phyloP scores from a whole-genome alignment of 176 grass and related monocot species.

The Oryza meridionalis region DNA sequence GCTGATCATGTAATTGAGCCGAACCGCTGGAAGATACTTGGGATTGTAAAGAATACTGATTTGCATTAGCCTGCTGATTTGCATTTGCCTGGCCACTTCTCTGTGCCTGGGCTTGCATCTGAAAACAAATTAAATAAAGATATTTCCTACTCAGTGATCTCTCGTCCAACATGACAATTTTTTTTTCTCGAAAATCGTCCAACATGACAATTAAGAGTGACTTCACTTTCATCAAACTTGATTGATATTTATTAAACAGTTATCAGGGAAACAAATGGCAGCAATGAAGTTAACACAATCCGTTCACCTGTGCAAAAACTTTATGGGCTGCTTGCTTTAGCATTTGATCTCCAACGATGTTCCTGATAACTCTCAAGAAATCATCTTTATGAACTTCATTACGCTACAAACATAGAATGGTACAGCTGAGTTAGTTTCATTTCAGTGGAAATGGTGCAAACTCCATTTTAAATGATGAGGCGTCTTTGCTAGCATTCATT shows the following conservation, averaged over 20 bases:
- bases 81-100: constrained; percentile 62
- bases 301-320: constrained; percentile 83
- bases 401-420: constrained; percentile 59
- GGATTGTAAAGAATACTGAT: constrained; percentile 62
- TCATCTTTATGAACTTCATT: constrained; percentile 98
- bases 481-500: constrained; percentile 4
- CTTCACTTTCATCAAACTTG: constrained; percentile 10
- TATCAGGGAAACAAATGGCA: constrained; percentile 20
- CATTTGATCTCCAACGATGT: constrained; percentile 98
- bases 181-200: too few relatives aligned
- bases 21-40: constrained; percentile 65
- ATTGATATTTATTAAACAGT: constrained; percentile 16
- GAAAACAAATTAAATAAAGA: constrained; percentile 40
- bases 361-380: constrained; percentile 93
- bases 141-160: constrained; percentile 27
- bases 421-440: constrained; percentile 32
- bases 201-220: constrained; percentile 11
- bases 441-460: constrained; percentile 10
- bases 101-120: constrained; percentile 63
- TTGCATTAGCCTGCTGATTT: constrained; percentile 77
- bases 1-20: constrained; percentile 51
- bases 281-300: constrained; percentile 25
- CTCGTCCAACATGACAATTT: constrained; percentile 12
- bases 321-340: constrained; percentile 98
- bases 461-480: constrained; percentile 15